Evolutionary conservation across 768 basidiomycete species (phyloP).

Genomic region (Leccinum rimulosum): DNA sequence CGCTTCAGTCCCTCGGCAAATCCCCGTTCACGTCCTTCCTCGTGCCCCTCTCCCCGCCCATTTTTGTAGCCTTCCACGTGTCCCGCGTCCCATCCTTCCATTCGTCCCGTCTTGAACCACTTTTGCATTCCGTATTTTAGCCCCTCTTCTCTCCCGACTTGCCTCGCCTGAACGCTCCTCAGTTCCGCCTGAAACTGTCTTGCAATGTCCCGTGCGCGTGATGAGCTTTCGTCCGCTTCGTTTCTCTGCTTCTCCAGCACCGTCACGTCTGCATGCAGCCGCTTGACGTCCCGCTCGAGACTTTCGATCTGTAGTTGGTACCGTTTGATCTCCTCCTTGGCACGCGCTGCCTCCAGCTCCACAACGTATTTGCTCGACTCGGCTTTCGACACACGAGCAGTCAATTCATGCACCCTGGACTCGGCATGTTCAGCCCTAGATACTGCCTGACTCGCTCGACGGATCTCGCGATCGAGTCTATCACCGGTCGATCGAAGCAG

Average conservation of each 20-base stretch:
- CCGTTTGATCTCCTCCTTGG: constrained; percentile 46
- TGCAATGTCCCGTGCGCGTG: constrained; percentile 43
- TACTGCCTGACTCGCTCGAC: constrained; percentile 50
- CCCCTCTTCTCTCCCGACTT: constrained; percentile 43
- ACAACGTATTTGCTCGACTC: constrained; percentile 41
- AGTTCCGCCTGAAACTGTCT: constrained; percentile 44
- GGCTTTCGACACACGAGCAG: constrained; percentile 36
- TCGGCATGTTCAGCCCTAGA: constrained; percentile 53
- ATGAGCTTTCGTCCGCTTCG: constrained; percentile 43
- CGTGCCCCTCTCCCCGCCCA: constrained; percentile 44
- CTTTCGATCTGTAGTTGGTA: constrained; percentile 47
- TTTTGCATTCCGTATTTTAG: constrained; percentile 39
- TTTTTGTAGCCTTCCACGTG: constrained; percentile 45
- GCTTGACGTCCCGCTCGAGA: constrained; percentile 43
- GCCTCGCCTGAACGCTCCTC: constrained; percentile 42
- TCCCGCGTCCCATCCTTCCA: constrained; percentile 46
- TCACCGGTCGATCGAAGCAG: constrained; percentile 50
- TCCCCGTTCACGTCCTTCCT: constrained; percentile 42
- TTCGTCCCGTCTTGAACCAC: constrained; percentile 43
- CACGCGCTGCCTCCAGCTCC: constrained; percentile 39
- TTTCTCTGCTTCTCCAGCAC: constrained; percentile 37
- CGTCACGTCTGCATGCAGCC: constrained; percentile 29
- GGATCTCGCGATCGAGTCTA: constrained; percentile 54
- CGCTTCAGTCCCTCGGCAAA: constrained; percentile 33
- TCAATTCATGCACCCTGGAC: constrained; percentile 41